Conservation (phyloP, 2,329 filamentous ascomycete genomes). For the Lizonia empirigonia region DNA sequence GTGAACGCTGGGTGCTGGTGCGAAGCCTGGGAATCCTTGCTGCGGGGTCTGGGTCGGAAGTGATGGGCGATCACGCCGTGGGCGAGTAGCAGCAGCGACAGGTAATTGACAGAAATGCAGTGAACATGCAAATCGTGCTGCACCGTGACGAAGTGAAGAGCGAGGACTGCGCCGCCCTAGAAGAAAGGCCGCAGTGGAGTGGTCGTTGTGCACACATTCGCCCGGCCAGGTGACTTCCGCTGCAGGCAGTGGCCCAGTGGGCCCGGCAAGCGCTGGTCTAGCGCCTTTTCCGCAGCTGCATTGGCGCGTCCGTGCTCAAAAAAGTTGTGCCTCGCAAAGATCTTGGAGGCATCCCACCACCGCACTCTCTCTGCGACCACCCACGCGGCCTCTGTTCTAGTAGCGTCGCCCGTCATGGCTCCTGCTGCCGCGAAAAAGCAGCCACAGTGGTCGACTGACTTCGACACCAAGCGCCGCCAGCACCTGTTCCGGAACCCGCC, state of each 20-base stretch:
- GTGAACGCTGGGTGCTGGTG: constrained; percentile 32
- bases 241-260: too few relatives aligned
- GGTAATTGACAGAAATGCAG: constrained; percentile 31
- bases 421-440: constrained; percentile 51
- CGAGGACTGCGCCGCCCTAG: constrained; percentile 39
- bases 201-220: constrained; percentile 29
- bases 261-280: constrained; percentile 14
- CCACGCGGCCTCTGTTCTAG: constrained; percentile 9
- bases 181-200: constrained; percentile 26
- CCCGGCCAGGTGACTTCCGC: constrained; percentile 23
- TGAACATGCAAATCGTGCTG: constrained; percentile 16
- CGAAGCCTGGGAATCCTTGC: constrained; percentile 46
- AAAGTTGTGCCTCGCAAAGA: constrained; percentile 7
- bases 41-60: constrained; percentile 40
- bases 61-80: constrained; percentile 38
- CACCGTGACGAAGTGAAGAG: constrained; percentile 30
- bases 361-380: constrained; percentile 8
- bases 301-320: constrained; percentile 20
- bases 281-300: constrained; percentile 15
- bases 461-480: constrained; percentile 83
- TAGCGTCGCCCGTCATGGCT: constrained; percentile 35
- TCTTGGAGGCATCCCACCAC: constrained; percentile 6
- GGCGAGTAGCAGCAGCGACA: constrained; percentile 27
- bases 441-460: constrained; percentile 78
- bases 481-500: constrained; percentile 89